Evolutionary conservation across 139 green algal genomes (phyloP).

Genomic region (Closterium sp.): DNA sequence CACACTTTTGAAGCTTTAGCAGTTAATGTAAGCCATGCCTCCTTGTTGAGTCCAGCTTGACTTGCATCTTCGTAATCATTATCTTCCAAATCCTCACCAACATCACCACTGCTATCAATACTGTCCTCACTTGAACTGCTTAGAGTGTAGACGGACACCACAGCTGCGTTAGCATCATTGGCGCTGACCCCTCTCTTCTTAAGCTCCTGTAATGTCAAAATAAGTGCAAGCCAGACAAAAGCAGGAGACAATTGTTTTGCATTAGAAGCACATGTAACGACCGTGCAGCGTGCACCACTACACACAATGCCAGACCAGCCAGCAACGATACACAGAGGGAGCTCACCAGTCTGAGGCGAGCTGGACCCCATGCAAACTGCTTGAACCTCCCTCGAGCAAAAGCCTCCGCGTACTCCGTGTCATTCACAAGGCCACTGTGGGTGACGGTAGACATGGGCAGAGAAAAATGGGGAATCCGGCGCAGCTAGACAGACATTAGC

Average conservation of each 20-base stretch:
- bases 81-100: neutral
- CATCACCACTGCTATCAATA: neutral
- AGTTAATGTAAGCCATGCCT: neutral
- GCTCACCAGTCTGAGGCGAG: neutral
- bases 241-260: no score
- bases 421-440: neutral
- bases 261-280: no score
- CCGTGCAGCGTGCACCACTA: no score
- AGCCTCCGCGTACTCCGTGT: neutral
- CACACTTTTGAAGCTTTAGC: neutral
- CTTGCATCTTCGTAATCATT: neutral
- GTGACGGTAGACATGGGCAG: neutral
- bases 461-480: no score
- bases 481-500: no score
- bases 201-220: neutral
- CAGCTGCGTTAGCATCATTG: neutral
- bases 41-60: neutral
- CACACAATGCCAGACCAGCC: no score
- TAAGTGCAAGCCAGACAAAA: neutral
- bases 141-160: neutral
- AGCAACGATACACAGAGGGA: neutral
- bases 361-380: neutral
- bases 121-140: neutral
- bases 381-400: neutral
- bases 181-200: neutral